A percentile compares a stretch with the other conserved stretches of the same genome.
Evolutionary conservation across 495 filamentous ascomycete species (phyloP).

Genomic region (Penicillium verhagenii): DNA sequence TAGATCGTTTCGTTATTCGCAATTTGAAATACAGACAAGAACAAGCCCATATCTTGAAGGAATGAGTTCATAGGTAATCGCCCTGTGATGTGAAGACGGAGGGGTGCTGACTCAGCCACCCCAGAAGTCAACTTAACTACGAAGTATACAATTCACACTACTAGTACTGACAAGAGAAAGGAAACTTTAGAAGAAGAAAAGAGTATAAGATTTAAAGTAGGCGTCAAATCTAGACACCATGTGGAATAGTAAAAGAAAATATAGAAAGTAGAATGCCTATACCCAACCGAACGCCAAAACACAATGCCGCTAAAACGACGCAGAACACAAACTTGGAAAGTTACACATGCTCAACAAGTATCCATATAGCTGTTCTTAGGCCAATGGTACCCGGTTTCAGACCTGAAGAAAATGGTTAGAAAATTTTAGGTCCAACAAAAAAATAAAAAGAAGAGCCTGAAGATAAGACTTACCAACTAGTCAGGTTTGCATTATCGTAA

Average conservation of each 20-base stretch:
- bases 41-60: too few relatives aligned
- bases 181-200: not conserved
- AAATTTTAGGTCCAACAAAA: not conserved
- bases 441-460: not conserved
- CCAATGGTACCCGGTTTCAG: constrained; percentile 44
- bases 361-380: constrained; percentile 51
- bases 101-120: too few relatives aligned
- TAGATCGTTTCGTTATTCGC: too few relatives aligned
- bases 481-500: constrained; percentile 66
- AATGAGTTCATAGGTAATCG: too few relatives aligned
- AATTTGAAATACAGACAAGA: too few relatives aligned
- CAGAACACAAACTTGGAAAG: constrained; percentile 8
- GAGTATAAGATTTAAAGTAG: not conserved
- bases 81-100: too few relatives aligned
- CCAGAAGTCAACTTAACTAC: too few relatives aligned
- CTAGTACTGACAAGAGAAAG: not conserved
- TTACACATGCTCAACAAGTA: constrained; percentile 29
- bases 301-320: constrained; percentile 39
- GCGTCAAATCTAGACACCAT: not conserved
- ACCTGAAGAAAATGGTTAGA: constrained; percentile 21
- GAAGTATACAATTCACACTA: not conserved
- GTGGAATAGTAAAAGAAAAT: not conserved
- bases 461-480: constrained; percentile 48
- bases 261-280: not conserved
- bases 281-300: constrained; percentile 28